Base-by-base conservation (phyloP, 176 grass and related monocot genomes). In the Ampelocalamus luodianensis region DNA sequence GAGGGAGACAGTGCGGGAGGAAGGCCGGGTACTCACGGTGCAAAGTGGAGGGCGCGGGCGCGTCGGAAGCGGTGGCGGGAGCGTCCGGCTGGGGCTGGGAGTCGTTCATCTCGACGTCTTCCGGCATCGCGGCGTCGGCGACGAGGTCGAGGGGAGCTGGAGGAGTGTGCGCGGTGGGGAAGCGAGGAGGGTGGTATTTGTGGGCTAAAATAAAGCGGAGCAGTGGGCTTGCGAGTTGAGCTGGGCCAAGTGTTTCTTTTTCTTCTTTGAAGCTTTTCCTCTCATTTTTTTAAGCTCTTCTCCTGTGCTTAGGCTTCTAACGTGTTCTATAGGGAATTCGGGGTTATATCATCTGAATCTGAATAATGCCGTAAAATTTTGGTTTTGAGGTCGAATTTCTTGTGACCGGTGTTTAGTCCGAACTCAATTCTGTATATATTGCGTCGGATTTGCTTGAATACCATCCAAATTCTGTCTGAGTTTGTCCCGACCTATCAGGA, bases 51-150 rank as follows among this genome's bases (percentile, higher is more conserved):
- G n/a, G 40, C 8, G 39, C 51, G n/a, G 70, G 40, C 55, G 78
- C 40, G 16, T 26, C 17, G 14, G 64, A 48, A 18, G 38, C 4
- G 53, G 74, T 11, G 0, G 68, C 10, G 29, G 67, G 3, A 36
- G 45, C 27, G 18, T 62, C 2, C 10, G 72, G 8, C 0, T 72
- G 48, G 68, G 72, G 2, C 46, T 61, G 83, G 24, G 87, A 79
- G 45, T 79, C 87, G 37, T 65, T 79, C 81, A 89, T 89, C 55
- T 72, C 74, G 10, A 89, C 68, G 75, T 89, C 87, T 39, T 88
- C 67, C 37, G 58, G 67, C 87, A 89, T 89, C 11, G 45, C 18
- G 27, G 82, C 60, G 82, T 18, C 61, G 61, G 87, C 81, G 74
- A 24, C 74, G 81, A 79, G 44, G 80, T 43, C 65, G 81, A 77